Evolutionary conservation across 2,329 filamentous ascomycete genomes (phyloP).

Genomic region (Colletotrichum musae): DNA sequence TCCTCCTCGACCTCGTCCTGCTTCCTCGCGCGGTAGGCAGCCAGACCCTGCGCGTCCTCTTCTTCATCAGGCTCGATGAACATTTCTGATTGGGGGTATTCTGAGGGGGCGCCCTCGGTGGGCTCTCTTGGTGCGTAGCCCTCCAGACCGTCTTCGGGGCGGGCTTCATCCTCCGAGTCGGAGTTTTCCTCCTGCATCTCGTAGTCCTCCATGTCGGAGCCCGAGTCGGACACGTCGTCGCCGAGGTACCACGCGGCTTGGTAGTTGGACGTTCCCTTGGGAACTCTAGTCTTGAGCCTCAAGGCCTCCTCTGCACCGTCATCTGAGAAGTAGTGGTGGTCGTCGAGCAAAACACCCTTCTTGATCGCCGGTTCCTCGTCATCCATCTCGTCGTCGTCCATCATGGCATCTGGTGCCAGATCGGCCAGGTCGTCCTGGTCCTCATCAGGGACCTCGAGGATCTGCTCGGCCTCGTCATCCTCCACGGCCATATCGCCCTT

Average conservation of each 20-base stretch:
- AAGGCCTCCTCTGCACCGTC: constrained; percentile 77
- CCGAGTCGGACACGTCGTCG: constrained; percentile 83
- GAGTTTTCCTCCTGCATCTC: constrained; percentile 72
- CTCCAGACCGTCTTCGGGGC: constrained; percentile 88
- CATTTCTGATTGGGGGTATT: constrained; percentile 94
- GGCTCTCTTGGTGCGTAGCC: constrained; percentile 75
- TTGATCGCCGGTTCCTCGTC: constrained; percentile 63
- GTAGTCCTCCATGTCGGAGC: constrained; percentile 83
- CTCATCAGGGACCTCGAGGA: constrained; percentile 80
- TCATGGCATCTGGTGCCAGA: constrained; percentile 87
- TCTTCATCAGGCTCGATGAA: constrained; percentile 91
- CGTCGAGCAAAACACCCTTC: constrained; percentile 93
- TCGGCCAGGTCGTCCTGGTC: constrained; percentile 88
- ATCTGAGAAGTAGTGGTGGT: constrained; percentile 98
- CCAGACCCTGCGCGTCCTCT: constrained; percentile 81
- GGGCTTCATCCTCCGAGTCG: constrained; percentile 67
- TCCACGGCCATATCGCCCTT: constrained; percentile 79
- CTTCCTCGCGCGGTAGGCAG: constrained; percentile 83
- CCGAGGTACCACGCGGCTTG: constrained; percentile 94
- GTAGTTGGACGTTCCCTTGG: constrained; percentile 93
- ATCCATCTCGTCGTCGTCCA: constrained; percentile 65
- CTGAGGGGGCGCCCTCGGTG: constrained; percentile 85
- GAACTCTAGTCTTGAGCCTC: constrained; percentile 79
- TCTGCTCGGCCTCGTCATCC: constrained; percentile 64
- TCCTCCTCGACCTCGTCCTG: constrained; percentile 89